Conservation (phyloP, 2,329 filamentous ascomycete species). For the Aspergillus jensenii region DNA sequence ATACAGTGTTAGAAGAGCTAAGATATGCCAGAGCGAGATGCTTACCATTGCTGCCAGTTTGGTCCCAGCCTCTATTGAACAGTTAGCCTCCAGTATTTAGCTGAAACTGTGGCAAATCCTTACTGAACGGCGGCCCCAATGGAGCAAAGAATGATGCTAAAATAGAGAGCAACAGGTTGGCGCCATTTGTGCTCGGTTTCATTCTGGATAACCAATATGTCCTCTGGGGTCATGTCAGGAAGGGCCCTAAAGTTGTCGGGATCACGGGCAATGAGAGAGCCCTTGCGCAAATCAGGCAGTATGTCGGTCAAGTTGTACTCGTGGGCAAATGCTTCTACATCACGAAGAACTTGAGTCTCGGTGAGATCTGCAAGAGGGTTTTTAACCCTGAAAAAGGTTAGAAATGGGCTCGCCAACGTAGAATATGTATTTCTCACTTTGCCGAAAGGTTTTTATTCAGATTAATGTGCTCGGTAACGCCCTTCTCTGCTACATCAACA, state of each 20-base stretch:
- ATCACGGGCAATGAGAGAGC: constrained; percentile 51
- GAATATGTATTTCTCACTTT: constrained; percentile 21
- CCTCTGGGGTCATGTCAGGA: constrained; percentile 43
- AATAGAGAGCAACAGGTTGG: constrained; percentile 50
- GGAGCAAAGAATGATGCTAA: constrained; percentile 53
- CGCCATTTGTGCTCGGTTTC: constrained; percentile 52
- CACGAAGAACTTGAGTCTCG: constrained; percentile 36
- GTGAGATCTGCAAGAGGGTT: constrained; percentile 47
- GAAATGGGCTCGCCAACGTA: not conserved
- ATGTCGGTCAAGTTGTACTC: constrained; percentile 43
- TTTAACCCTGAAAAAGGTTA: constrained; percentile 38
- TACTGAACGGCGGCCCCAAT: constrained; percentile 54
- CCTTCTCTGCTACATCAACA: constrained; percentile 21
- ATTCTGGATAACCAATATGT: constrained; percentile 44
- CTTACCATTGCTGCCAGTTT: constrained; percentile 33
- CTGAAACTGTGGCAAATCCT: constrained; percentile 18
- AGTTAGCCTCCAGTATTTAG: not conserved
- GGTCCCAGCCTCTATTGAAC: constrained; percentile 30
- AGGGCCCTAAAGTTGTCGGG: constrained; percentile 47
- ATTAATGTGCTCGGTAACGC: constrained; percentile 24
- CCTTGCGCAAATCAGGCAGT: constrained; percentile 45
- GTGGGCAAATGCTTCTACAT: constrained; percentile 46
- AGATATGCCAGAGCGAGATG: not conserved
- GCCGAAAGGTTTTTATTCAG: constrained; percentile 30
- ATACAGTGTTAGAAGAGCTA: constrained; percentile 27